phyloP scores from a whole-genome alignment of 2,329 filamentous ascomycete genomes.

The Epichloe sibirici region DNA sequence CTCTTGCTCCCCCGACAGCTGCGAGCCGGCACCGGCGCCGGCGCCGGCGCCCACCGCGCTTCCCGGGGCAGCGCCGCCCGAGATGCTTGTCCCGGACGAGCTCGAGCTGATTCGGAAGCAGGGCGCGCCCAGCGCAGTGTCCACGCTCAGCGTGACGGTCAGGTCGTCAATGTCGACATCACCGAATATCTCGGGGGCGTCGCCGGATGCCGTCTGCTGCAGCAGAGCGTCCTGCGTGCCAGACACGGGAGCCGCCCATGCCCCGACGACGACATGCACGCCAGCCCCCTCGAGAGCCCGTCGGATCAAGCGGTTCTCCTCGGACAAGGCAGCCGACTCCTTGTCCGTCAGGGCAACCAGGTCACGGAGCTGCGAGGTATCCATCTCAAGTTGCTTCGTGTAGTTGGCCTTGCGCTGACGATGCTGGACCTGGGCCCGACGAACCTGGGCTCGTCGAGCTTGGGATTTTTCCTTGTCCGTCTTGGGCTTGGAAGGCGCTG shows the following conservation, averaged over 20 bases:
- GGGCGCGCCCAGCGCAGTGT: conserved; percentile 29
- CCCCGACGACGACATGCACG: conserved; percentile 1
- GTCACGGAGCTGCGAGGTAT: conserved; percentile 34
- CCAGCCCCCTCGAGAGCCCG: conserved; percentile 19
- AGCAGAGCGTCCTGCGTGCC: neutral
- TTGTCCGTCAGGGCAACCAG: conserved; percentile 30
- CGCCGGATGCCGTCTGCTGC: neutral
- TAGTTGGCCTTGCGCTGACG: conserved; percentile 45
- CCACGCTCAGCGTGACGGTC: conserved; percentile 28
- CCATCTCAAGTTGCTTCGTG: conserved; percentile 40
- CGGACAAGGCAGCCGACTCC: conserved; percentile 24
- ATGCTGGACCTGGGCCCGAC: conserved; percentile 41
- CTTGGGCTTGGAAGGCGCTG: conserved; percentile 2
- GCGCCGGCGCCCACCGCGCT: too few species aligned
- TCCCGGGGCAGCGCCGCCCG: neutral
- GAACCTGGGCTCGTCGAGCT: conserved; percentile 37
- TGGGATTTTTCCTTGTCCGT: conserved; percentile 28
- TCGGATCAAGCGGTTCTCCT: conserved; percentile 33
- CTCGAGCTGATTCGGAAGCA: conserved; percentile 28
- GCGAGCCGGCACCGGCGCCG: conserved; percentile 10
- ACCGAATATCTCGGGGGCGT: conserved; percentile 18
- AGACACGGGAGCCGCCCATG: neutral
- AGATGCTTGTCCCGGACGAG: conserved; percentile 10
- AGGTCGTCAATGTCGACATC: conserved; percentile 26
- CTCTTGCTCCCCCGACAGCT: conserved; percentile 27